Base-by-base conservation (phyloP, 768 basidiomycete genomes). In the Phlebiopsis flavidoalba region DNA sequence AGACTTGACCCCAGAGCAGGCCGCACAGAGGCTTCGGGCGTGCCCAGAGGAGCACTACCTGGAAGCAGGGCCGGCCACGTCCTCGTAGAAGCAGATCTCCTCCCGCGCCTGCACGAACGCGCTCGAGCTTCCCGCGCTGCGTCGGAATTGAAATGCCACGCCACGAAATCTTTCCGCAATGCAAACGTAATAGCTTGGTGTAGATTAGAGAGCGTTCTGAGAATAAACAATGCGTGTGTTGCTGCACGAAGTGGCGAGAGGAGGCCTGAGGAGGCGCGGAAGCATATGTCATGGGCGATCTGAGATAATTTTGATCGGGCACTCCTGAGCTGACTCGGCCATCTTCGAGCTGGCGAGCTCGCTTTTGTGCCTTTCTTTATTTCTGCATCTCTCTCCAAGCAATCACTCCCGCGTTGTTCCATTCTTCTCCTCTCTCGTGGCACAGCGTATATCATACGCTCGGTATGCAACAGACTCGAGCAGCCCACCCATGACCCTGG, bases 1-100 rank as follows among this genome's bases (percentile, higher is more conserved):
- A 0, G 95, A 96, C 71, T 77, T 96, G 12, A 94, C 93, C 0
- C 82, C 94, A 0, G 95, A 97, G 70, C 87, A 93, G 71, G 95
- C 93, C 8, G 93, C 95, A 0, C 67, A 74, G 63, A 77, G 81
- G 14, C 73, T 95, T 46, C 78, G 89, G 51, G 77, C 63, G 0
- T 77, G 80, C 53, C 70, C 77, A 22, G 82, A 86, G 35, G 75
- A 79, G 37, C 92, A 95, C 70, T 93, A 91, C 67, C 70, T 81
- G 36, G 68, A 73, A 46, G 59, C 54, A 12, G 26, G 3, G 26
- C 6, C 26, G 26, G 26, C 26, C 26, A 31, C 26, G 26, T 31
- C 26, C 26, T 31, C 26, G 26, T 31, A 31, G 26, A 31, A 31
- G 26, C 26, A 31, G 26, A 31, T 31, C 26, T 31, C 26, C 26